These are phyloP conservation scores for Sordariomycetes sp. DNA, from an alignment of 2,329 filamentous ascomycete genomes.

Conservation along the genomic window DNA sequence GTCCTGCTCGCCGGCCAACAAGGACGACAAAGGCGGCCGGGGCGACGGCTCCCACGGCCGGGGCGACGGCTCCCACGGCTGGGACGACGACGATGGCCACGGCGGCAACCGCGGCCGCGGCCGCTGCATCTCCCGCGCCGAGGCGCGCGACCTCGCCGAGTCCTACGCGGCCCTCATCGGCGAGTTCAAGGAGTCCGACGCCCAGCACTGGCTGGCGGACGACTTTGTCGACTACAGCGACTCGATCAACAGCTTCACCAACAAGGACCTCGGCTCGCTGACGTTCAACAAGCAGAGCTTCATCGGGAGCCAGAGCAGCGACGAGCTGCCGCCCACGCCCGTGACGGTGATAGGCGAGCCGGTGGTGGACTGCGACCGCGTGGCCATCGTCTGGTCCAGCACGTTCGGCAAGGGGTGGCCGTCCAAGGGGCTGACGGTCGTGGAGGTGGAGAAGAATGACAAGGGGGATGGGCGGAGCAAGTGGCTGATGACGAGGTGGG, in stretches of 20 bases:
- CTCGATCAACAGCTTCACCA: conserved; percentile 11
- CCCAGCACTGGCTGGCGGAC: conserved; percentile 7
- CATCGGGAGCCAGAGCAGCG: conserved; percentile 6
- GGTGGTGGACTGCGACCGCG: conserved; percentile 7
- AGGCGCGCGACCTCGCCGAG: conserved; percentile 6
- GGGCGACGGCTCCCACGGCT: not conserved
- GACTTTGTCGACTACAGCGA: conserved; percentile 8
- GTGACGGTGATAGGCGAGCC: conserved; percentile 5
- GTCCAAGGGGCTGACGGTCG: conserved; percentile 9
- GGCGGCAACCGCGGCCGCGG: not conserved
- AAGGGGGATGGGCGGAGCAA: not conserved
- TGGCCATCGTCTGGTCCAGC: conserved; percentile 9
- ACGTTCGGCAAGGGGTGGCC: conserved; percentile 8
- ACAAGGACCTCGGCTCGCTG: conserved; percentile 5
- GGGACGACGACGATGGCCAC: not conserved
- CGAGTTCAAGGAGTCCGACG: conserved; percentile 37
- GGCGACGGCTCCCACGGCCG: not conserved
- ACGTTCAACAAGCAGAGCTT: conserved; percentile 9
- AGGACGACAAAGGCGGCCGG: no score
- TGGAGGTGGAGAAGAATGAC: conserved; percentile 9
- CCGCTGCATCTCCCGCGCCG: conserved; percentile 9
- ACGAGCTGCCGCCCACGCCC: not conserved
- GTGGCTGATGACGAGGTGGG: conserved; percentile 9
- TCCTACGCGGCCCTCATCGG: conserved; percentile 40
- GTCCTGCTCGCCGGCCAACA: no score